These are phyloP conservation scores for Neofusicoccum ribis DNA, from an alignment of 2,329 filamentous ascomycete genomes.

Conservation along the genomic window DNA sequence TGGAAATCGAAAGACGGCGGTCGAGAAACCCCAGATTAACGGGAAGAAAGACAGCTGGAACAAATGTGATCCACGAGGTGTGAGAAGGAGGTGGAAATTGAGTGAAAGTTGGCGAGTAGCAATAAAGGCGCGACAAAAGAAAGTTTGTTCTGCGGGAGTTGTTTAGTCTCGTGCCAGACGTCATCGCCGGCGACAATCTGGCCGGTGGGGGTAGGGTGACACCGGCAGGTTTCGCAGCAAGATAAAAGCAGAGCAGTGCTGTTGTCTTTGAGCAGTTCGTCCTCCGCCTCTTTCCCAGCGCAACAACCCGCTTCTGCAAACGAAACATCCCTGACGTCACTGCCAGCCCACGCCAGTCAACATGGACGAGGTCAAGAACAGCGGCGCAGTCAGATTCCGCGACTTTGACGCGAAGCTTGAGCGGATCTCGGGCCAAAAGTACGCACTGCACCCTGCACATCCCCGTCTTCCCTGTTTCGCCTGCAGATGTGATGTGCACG, in stretches of 20 bases:
- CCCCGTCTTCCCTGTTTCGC: neutral
- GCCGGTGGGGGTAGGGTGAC: neutral
- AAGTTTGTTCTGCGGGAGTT: neutral
- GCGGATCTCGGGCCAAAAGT: neutral
- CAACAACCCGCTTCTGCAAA: neutral
- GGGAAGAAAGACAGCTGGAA: neutral
- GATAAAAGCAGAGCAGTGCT: neutral
- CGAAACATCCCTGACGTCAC: neutral
- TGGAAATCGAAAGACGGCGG: neutral
- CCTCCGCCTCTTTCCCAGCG: neutral
- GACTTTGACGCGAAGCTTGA: conserved; percentile 3
- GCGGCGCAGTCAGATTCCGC: neutral
- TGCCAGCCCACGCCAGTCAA: neutral
- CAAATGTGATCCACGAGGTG: neutral
- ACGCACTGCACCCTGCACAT: neutral
- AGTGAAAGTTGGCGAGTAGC: neutral
- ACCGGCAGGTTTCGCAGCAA: neutral
- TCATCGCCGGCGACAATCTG: neutral
- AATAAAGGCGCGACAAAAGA: conserved; percentile 4
- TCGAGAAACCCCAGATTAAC: neutral
- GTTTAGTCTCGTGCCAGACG: neutral
- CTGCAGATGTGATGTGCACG: too few species aligned
- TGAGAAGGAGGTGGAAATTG: neutral
- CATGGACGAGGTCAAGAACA: neutral
- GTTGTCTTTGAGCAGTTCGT: neutral